Percentiles rank a stretch among this genome's conserved stretches.
Conservation (phyloP, 306 rosid species). For the Cicer chorassanicum region DNA sequence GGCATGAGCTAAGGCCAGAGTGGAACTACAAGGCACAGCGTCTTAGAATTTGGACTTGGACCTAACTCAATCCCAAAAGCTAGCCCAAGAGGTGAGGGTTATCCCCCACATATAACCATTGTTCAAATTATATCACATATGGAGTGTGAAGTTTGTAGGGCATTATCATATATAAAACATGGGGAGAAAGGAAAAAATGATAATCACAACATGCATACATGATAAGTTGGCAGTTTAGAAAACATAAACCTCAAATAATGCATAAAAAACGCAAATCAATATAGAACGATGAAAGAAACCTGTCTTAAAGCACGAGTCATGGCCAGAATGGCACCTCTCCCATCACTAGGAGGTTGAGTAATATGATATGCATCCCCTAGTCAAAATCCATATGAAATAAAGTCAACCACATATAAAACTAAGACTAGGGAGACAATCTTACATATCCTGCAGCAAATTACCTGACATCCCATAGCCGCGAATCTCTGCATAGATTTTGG, state of each 20-base stretch:
- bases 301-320: constrained; percentile 84
- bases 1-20: not conserved
- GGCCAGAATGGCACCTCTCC: constrained; percentile 94
- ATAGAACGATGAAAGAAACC: constrained; percentile 52
- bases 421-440: constrained; percentile 29
- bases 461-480: constrained; percentile 98
- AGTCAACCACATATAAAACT: constrained; percentile 35
- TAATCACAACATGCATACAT: constrained; percentile 11
- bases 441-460: constrained; percentile 44
- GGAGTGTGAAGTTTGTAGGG: not conserved
- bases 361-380: constrained; percentile 93
- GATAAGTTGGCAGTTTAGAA: constrained; percentile 34
- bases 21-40: not conserved
- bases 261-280: constrained; percentile 13
- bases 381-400: constrained; percentile 40
- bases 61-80: not conserved
- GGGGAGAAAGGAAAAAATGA: not conserved
- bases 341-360: constrained; percentile 87
- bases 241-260: constrained; percentile 30
- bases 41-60: not conserved
- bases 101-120: not conserved
- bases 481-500: constrained; percentile 88
- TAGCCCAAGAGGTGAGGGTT: not conserved
- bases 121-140: not conserved
- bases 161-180: not conserved